These are phyloP conservation scores for Noccaea caerulescens DNA, from an alignment of 345 rosid species.

Conservation along the genomic window DNA sequence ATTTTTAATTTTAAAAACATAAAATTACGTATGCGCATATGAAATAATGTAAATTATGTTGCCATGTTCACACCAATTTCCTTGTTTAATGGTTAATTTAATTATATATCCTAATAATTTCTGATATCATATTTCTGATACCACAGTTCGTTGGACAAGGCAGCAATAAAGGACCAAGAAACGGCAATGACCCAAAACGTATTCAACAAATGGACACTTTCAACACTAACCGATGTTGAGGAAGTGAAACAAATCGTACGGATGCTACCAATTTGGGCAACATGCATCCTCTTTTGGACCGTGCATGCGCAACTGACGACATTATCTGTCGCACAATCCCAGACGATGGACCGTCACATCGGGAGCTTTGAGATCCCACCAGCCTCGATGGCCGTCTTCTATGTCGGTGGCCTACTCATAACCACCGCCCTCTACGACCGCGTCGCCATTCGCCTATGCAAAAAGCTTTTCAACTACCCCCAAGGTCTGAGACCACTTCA, in stretches of 20 bases:
- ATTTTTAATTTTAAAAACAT: not conserved
- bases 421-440: constrained; percentile 85
- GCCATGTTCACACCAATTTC: not conserved
- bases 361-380: constrained; percentile 84
- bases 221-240: constrained; percentile 89
- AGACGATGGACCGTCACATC: constrained; percentile 88
- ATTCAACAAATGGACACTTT: constrained; percentile 71
- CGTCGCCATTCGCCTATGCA: constrained; percentile 57
- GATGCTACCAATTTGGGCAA: constrained; percentile 95
- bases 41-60: not conserved
- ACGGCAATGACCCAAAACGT: constrained; percentile 17
- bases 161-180: constrained; percentile 66
- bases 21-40: not conserved
- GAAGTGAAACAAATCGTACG: constrained; percentile 87
- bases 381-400: constrained; percentile 77
- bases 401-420: constrained; percentile 79
- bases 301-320: constrained; percentile 94
- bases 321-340: constrained; percentile 88
- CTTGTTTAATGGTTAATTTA: too few species aligned
- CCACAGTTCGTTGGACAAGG: constrained; percentile 85
- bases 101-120: constrained; percentile 5
- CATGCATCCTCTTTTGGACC: constrained; percentile 92
- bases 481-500: constrained; percentile 84
- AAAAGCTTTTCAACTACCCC: constrained; percentile 59
- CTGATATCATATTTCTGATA: not conserved